Conservation (phyloP, 83 land plant species). For the Thuja plicata region DNA sequence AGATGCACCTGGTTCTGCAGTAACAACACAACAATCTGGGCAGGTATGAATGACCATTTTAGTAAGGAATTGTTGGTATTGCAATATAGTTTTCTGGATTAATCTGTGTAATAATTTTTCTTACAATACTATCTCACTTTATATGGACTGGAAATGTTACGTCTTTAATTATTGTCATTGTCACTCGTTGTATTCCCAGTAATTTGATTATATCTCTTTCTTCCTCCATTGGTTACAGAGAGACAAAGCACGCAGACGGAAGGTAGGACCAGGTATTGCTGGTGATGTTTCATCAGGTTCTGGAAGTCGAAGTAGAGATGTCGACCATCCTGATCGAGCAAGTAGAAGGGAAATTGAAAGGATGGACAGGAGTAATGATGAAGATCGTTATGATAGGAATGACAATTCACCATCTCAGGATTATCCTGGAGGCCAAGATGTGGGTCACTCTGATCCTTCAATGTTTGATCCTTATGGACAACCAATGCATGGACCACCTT, state of each 20-base stretch:
- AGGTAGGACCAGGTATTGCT: slow-evolving; percentile 18
- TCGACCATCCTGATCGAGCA: slow-evolving; percentile 45
- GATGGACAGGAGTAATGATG: slow-evolving; percentile 28
- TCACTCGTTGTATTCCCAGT: not conserved
- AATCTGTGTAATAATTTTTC: too few relatives aligned
- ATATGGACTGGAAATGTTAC: too few relatives aligned
- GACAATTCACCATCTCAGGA: slow-evolving; percentile 65
- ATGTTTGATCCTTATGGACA: slow-evolving; percentile 82
- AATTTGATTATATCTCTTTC: not conserved
- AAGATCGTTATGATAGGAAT: slow-evolving; percentile 53
- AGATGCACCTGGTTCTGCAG: slow-evolving; percentile 93
- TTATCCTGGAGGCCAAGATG: slow-evolving; percentile 57
- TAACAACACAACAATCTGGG: slow-evolving; percentile 57
- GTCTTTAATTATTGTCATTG: not conserved
- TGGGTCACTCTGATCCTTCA: slow-evolving; percentile 55
- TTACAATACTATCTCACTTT: too few relatives aligned
- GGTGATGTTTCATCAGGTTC: slow-evolving; percentile 13
- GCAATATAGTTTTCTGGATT: too few relatives aligned
- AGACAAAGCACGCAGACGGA: slow-evolving; percentile 51
- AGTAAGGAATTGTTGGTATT: not conserved
- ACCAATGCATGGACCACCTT: slow-evolving; percentile 64
- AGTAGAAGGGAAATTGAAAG: slow-evolving; percentile 49
- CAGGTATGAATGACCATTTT: slow-evolving; percentile 43
- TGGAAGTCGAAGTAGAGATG: slow-evolving; percentile 53
- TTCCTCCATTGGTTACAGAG: slow-evolving; percentile 30